Evolutionary conservation across 768 basidiomycete genomes (phyloP), one percentile per base, ranked within the genome.

Genomic region (Lactarius vividus): DNA sequence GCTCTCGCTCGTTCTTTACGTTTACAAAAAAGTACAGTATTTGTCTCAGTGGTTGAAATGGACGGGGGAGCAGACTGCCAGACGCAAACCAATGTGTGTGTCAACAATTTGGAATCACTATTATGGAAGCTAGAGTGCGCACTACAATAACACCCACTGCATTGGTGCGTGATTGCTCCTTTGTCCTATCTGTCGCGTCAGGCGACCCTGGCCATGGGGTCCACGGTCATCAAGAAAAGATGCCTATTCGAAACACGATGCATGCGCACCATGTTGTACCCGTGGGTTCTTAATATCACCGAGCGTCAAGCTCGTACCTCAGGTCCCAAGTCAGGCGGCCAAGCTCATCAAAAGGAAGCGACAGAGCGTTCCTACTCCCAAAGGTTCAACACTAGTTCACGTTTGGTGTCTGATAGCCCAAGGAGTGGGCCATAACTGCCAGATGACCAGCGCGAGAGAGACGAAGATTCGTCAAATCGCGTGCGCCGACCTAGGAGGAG

Each of bases 191-290:
- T 44, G 40, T 42, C 15, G 10, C 28, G 57, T 59, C 57, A 40
- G 39, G 57, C 57, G 57, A 59, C 39, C 57, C 37, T 40, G 10
- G 57, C 57, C 49, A 52, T 28, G 49, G 49, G 49, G 49, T 23
- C 11, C 49, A 52, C 49, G 49, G 40, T 20, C 40, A 29, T 39
- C 57, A 55, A 31, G 54, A 33, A 33, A 42, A 15, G 31, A 49
- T 46, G 59, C 8, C 20, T 42, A n/a, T 31, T 31, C 31, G 59
- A 60, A 60, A 55, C 29, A 31, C 9, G 44, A 49, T 42, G 42
- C 29, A 55, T 56, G 40, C 53, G 23, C 29, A 44, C 54, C 61
- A 61, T 18, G 15, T 39, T 61, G 52, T 39, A 40, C 37, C 61
- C 42, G 11, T 8, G 5, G 13, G 26, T 52, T 52, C 49, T 52